Evolutionary conservation across 768 basidiomycete genomes (phyloP), one percentile per base, ranked within the genome.

Genomic region (Hortiboletus campestris): DNA sequence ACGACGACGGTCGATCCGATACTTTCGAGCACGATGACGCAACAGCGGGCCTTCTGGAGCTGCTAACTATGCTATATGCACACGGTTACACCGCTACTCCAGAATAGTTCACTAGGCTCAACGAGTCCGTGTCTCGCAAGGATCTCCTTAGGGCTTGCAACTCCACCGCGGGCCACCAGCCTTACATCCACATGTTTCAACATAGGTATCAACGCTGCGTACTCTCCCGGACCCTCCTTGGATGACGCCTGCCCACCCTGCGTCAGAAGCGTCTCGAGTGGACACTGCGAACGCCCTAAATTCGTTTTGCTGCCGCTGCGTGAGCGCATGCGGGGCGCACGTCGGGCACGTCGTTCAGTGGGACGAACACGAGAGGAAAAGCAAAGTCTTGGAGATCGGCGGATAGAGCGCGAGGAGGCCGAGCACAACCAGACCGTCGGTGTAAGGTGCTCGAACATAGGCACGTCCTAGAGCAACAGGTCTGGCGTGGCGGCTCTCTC

Each of bases 21-120:
- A 51, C 74, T 1, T 93, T 88, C 67, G 92, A 94, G 70, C 80
- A 86, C 10, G 67, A 80, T 1, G 84, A 85, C 50, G 78, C 85
- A 0, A 78, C 25, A 25, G 25, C 25, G n/a, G n/a, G n/a, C 25
- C 4, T 25, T 25, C 25, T 2, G 25, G 25, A 25, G 25, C 25
- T 25, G 25, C 25, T 25, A 25, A 25, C 25, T 25, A 6, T 25
- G 25, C n/a, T n/a, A n/a, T n/a, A n/a, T n/a, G n/a, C n/a, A n/a
- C n/a, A n/a, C n/a, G n/a, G n/a, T 25, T 25, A 25, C 25, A 25
- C 25, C 25, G 25, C 25, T 25, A 25, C 25, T 25, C n/a, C n/a
- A n/a, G n/a, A n/a, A n/a, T n/a, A n/a, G n/a, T n/a, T n/a, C n/a
- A n/a, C n/a, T n/a, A n/a, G n/a, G n/a, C 25, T 25, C 25, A 25